Percentiles rank a stretch among this genome's conserved stretches.
These are phyloP conservation scores for Chamaecyparis obtusa DNA, from an alignment of 75 land plant species.

Conservation along the genomic window DNA sequence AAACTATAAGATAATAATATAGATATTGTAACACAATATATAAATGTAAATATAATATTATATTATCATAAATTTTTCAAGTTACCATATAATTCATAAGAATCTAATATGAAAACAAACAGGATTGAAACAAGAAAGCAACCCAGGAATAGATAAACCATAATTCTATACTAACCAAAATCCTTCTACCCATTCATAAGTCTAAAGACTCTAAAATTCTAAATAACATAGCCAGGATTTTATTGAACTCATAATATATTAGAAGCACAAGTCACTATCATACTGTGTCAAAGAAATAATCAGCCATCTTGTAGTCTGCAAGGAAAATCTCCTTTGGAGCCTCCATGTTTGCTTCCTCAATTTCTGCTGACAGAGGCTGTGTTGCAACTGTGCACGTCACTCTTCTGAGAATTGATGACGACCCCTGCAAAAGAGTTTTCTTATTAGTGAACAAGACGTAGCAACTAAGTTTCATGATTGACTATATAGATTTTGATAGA, in stretches of 20 bases:
- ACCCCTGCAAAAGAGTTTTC: slow-evolving; percentile 23
- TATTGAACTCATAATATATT: neutral
- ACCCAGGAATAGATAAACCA: neutral
- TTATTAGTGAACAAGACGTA: neutral
- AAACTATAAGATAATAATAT: too few relatives aligned
- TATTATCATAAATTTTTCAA: too few relatives aligned
- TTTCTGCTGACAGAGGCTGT: slow-evolving; percentile 38
- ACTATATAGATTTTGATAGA: neutral
- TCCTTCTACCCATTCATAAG: neutral
- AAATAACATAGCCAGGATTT: too few relatives aligned
- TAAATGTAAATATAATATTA: too few relatives aligned
- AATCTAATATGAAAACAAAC: too few relatives aligned
- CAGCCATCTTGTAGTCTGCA: slow-evolving; percentile 80
- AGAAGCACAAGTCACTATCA: neutral
- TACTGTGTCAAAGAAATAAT: slow-evolving; percentile 87
- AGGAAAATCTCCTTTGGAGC: slow-evolving; percentile 83
- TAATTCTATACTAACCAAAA: too few relatives aligned
- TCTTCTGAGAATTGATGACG: slow-evolving; percentile 18
- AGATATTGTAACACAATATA: too few relatives aligned
- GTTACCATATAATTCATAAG: too few relatives aligned
- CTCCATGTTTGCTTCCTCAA: slow-evolving; percentile 67
- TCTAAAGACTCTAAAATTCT: neutral
- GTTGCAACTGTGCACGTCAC: slow-evolving; percentile 62
- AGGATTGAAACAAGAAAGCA: neutral
- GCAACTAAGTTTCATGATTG: neutral